Evolutionary conservation across 768 basidiomycete genomes (phyloP).

Genomic region (Hortiboletus campestris): DNA sequence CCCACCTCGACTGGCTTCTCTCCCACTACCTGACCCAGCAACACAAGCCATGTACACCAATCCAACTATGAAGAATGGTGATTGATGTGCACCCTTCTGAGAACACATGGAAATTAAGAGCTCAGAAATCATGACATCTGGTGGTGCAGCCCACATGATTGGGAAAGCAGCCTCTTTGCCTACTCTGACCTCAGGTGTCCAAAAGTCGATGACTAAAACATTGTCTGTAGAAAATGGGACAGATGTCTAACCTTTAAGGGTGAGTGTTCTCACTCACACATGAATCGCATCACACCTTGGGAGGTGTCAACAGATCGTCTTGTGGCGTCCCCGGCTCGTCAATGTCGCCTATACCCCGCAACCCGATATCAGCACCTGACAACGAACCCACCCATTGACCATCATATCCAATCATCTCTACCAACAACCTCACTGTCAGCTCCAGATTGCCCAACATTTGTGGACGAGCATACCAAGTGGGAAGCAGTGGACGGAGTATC

Average conservation of each 20-base stretch:
- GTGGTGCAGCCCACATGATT: conserved; percentile 56
- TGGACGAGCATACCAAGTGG: conserved; percentile 81
- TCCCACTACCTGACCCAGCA: conserved; percentile 47
- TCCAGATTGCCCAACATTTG: conserved; percentile 76
- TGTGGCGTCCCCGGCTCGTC: conserved; percentile 54
- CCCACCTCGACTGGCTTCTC: conserved; percentile 24
- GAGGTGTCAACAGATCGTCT: conserved; percentile 67
- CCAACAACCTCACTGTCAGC: conserved; percentile 66
- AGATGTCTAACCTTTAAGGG: conserved; percentile 53
- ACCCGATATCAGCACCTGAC: not conserved
- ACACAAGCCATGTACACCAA: conserved; percentile 32
- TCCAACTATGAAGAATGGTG: conserved; percentile 36
- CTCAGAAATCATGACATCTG: conserved; percentile 44
- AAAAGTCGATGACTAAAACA: conserved; percentile 71
- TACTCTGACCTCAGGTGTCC: conserved; percentile 60
- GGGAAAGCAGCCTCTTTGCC: conserved; percentile 72
- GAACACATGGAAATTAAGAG: conserved; percentile 64
- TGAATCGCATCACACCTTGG: conserved; percentile 50
- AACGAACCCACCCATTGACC: conserved; percentile 10
- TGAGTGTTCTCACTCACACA: not conserved
- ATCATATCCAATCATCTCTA: conserved; percentile 86
- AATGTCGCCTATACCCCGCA: conserved; percentile 36
- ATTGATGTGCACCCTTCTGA: conserved; percentile 48
- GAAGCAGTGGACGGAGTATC: conserved; percentile 71
- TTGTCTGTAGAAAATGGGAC: conserved; percentile 58